A percentile compares a stretch with the other conserved stretches of the same genome.
Evolutionary conservation across 73 alveolate species (phyloP).

Genomic region (Tetrahymena elliotti): DNA sequence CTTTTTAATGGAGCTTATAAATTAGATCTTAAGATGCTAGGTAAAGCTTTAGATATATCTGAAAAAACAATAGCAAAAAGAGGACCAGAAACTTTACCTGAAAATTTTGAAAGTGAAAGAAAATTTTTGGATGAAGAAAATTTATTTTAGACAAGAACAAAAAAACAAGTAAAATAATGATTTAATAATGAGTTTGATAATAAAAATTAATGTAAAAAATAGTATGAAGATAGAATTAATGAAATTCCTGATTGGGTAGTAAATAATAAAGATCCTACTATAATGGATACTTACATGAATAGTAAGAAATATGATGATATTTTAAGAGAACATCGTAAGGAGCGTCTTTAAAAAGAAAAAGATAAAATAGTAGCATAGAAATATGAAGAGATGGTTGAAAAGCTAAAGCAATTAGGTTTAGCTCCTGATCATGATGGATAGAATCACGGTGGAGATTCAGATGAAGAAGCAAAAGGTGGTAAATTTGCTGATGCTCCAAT

Average conservation of each 20-base stretch:
- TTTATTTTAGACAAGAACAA: slow-evolving; percentile 1
- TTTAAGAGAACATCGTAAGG: slow-evolving; percentile 47
- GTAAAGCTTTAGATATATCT: slow-evolving; percentile 61
- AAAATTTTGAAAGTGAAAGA: slow-evolving; percentile 54
- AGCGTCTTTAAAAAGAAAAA: slow-evolving; percentile 54
- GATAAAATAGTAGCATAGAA: slow-evolving; percentile 45
- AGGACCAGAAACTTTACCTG: slow-evolving; percentile 73
- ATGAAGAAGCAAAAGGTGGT: slow-evolving; percentile 40
- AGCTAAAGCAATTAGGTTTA: slow-evolving; percentile 59
- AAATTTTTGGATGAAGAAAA: slow-evolving; percentile 6
- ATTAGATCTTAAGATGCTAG: slow-evolving; percentile 86
- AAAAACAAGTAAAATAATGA: slow-evolving; percentile 24
- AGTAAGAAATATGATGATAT: slow-evolving; percentile 53
- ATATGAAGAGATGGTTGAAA: slow-evolving; percentile 49
- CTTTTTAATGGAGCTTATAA: slow-evolving; percentile 80
- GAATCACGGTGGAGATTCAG: slow-evolving; percentile 44
- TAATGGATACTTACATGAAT: slow-evolving; percentile 21
- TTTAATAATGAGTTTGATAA: not conserved
- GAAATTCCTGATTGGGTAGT: slow-evolving; percentile 11
- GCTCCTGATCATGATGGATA: slow-evolving; percentile 60
- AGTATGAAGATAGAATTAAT: slow-evolving; percentile 66
- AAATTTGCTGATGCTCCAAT: slow-evolving; percentile 44
- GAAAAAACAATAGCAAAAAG: slow-evolving; percentile 54
- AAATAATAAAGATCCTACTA: slow-evolving; percentile 15
- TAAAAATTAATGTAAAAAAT: not conserved